A percentile compares a stretch with the other conserved stretches of the same genome.
Evolutionary conservation across 768 basidiomycete species (phyloP).

Genomic region (Russula compacta): DNA sequence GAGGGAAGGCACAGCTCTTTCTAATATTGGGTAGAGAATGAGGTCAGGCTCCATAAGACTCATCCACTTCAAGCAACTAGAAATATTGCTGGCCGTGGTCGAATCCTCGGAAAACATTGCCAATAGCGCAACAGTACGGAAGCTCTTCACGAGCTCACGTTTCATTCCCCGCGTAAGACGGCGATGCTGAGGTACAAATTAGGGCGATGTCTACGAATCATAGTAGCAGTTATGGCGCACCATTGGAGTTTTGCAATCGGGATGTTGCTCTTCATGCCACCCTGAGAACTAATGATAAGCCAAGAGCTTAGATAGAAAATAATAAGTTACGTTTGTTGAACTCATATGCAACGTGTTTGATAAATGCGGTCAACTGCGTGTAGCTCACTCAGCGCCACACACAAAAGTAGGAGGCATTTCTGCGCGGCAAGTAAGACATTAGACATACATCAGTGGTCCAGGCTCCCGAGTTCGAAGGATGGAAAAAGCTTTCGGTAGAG

Average conservation of each 20-base stretch:
- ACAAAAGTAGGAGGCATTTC: background rate
- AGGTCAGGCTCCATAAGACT: constrained; percentile 79
- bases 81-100: constrained; percentile 64
- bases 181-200: constrained; percentile 41
- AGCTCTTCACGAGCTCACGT: constrained; percentile 72
- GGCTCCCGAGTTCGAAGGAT: constrained; percentile 77
- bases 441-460: constrained; percentile 63
- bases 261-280: constrained; percentile 69
- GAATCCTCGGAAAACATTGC: constrained; percentile 85
- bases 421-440: constrained; percentile 22
- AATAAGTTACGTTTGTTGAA: constrained; percentile 62
- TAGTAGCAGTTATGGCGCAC: constrained; percentile 26
- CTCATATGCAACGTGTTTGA: constrained; percentile 75
- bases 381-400: background rate
- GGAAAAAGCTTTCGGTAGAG: constrained; percentile 85
- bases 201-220: background rate
- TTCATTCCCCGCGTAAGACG: constrained; percentile 72
- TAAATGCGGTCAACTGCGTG: constrained; percentile 66
- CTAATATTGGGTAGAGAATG: constrained; percentile 70
- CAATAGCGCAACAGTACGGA: constrained; percentile 75
- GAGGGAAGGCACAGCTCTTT: constrained; percentile 78
- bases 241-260: constrained; percentile 72
- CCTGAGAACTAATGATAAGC: constrained; percentile 31
- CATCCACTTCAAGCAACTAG: constrained; percentile 76
- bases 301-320: background rate